phyloP scores from a whole-genome alignment of 257 asterid species.

The Nicotiana sylvestris region DNA sequence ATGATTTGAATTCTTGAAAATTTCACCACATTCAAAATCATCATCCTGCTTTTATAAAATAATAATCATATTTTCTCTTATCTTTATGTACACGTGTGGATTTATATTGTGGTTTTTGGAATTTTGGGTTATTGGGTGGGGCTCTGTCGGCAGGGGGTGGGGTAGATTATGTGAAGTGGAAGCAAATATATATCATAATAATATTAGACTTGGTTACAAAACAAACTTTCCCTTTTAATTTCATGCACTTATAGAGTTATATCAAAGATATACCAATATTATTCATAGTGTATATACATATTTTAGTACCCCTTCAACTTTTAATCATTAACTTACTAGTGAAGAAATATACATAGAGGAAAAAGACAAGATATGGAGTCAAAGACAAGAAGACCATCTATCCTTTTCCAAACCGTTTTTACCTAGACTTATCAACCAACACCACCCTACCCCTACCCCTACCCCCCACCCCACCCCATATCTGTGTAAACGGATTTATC shows the following conservation, averaged over 20 bases:
- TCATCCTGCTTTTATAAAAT: not conserved
- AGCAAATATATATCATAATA: constrained; percentile 31
- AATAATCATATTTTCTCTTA: constrained; percentile 15
- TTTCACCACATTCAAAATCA: not conserved
- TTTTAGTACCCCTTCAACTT: not conserved
- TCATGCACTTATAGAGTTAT: constrained; percentile 7
- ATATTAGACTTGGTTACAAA: constrained; percentile 35
- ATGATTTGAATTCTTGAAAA: constrained; percentile 13
- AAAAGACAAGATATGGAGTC: constrained; percentile 47
- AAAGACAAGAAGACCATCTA: constrained; percentile 48
- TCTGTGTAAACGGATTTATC: not conserved
- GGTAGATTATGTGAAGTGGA: constrained; percentile 38
- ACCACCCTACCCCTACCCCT: not conserved
- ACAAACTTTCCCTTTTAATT: constrained; percentile 26
- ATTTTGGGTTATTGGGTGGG: not conserved
- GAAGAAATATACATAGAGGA: constrained; percentile 41
- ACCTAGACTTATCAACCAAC: constrained; percentile 42
- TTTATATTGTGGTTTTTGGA: constrained; percentile 4
- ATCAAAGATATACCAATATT: not conserved
- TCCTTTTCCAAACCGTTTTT: constrained; percentile 57
- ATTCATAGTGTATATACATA: not conserved
- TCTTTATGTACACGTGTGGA: constrained; percentile 40
- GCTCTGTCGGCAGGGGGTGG: constrained; percentile 8
- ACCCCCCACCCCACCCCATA: not conserved
- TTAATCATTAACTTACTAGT: constrained; percentile 34